Evolutionary conservation across 768 basidiomycete genomes (phyloP).

Genomic region (Hericium alpestre): DNA sequence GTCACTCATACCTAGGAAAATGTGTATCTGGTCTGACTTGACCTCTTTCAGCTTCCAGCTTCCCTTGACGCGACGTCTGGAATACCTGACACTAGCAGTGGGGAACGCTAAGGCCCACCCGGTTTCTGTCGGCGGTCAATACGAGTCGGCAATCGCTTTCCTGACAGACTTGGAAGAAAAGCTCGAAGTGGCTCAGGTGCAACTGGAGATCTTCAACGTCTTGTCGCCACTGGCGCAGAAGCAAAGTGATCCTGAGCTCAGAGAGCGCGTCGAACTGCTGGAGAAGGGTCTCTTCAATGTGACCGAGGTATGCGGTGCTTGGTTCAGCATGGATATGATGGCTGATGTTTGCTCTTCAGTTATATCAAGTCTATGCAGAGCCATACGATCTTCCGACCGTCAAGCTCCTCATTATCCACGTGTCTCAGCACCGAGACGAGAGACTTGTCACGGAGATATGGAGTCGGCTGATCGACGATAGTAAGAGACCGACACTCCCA

Average conservation of each 20-base stretch:
- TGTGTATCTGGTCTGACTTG: not conserved
- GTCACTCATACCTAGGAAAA: conserved; percentile 19
- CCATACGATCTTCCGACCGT: conserved; percentile 76
- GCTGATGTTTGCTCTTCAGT: conserved; percentile 29
- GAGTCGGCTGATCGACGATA: conserved; percentile 76
- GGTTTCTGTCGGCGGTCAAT: conserved; percentile 60
- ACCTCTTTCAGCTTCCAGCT: conserved; percentile 44
- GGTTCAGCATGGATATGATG: not conserved
- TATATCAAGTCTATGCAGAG: conserved; percentile 81
- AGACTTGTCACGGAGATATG: conserved; percentile 75
- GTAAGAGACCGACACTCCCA: conserved; percentile 29
- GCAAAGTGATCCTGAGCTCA: conserved; percentile 36
- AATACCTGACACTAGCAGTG: conserved; percentile 89
- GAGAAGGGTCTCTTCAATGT: conserved; percentile 61
- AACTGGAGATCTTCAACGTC: conserved; percentile 77
- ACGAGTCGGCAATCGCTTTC: conserved; percentile 90
- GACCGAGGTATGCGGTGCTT: conserved; percentile 56
- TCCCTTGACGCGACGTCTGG: conserved; percentile 63
- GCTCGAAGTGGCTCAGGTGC: conserved; percentile 92
- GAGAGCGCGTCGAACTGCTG: conserved; percentile 50
- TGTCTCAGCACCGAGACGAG: conserved; percentile 87
- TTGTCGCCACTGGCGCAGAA: conserved; percentile 53
- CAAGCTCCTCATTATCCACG: conserved; percentile 84
- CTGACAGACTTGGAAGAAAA: conserved; percentile 93
- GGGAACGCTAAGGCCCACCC: conserved; percentile 95